Evolutionary conservation across 768 basidiomycete species (phyloP), one percentile per base, ranked within the genome.

Genomic region (Amanita polypyramis): DNA sequence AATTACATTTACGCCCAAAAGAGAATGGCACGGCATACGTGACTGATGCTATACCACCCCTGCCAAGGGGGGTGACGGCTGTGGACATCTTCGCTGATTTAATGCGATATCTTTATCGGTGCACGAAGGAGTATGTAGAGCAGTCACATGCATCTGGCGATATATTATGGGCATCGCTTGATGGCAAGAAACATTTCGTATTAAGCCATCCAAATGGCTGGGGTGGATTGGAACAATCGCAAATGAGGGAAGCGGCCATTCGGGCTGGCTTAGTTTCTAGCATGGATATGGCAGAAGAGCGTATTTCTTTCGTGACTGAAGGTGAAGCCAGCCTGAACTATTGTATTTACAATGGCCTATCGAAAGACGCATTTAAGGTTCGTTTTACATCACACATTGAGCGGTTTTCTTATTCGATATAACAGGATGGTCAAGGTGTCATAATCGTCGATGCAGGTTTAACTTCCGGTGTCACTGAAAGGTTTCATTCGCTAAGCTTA

Each of bases 281-380:
- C 47, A 59, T 54, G 0, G 40, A 58, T 6, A 59, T 58, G 14
- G 69, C 65, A 0, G 67, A 64, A n/a, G 56, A 60, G 1, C 68
- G 72, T 0, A 54, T 79, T 2, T 70, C 65, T 6, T 69, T 79
- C 44, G 66, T 79, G 15, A 79, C 76, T 0, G 77, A 79, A 53
- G 77, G 77, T 0, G 77, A 79, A 50, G 77, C 77, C 0, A 72
- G 72, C 53, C 52, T 78, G 5, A 70, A 78, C 49, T 77, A 65
- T 52, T 78, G 75, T 47, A 59, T 76, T 11, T 50, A 35, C 5
- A 69, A 64, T 33, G 63, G 71, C 1, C 48, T 72, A 2, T 62
- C 65, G 2, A 62, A 58, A 5, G 65, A 70, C 4, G 51, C 55
- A 5, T 41, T 65, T 17, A 52, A 56, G 49, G 64, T 65, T 20